phyloP scores from a whole-genome alignment of 2,329 filamentous ascomycete species.

The Paramyrothecium sp. region DNA sequence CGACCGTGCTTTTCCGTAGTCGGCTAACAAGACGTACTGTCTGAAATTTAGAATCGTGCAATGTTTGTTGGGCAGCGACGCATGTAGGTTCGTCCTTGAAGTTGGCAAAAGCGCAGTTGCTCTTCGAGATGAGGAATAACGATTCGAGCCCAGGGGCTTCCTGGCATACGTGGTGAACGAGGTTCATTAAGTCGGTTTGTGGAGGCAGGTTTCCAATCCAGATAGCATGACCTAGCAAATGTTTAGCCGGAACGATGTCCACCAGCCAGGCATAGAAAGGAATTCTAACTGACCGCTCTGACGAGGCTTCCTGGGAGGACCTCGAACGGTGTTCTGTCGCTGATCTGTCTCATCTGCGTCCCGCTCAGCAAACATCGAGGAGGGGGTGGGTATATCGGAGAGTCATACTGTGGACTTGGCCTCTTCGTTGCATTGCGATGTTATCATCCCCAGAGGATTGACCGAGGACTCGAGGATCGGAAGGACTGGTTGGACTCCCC shows the following conservation, averaged over 20 bases:
- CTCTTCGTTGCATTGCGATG: constrained; percentile 8
- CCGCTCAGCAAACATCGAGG: constrained; percentile 10
- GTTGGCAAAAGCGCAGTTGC: constrained; percentile 96
- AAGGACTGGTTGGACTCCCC: constrained; percentile 14
- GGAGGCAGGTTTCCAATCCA: constrained; percentile 96
- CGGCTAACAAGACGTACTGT: constrained; percentile 84
- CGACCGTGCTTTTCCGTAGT: constrained; percentile 59
- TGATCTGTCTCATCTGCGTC: constrained; percentile 14
- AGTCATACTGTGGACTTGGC: constrained; percentile 20
- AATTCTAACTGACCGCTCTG: constrained; percentile 54
- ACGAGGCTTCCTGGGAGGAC: constrained; percentile 41
- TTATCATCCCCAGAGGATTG: constrained; percentile 11
- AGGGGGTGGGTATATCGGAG: not conserved
- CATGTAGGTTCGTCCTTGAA: constrained; percentile 81
- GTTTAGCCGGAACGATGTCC: not conserved
- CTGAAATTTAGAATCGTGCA: constrained; percentile 89
- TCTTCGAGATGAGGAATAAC: constrained; percentile 92
- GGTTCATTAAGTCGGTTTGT: constrained; percentile 73
- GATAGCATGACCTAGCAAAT: constrained; percentile 70
- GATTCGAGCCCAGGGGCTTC: constrained; percentile 80
- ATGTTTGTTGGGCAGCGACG: constrained; percentile 71
- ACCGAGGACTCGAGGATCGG: constrained; percentile 20
- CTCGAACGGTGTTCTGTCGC: constrained; percentile 25
- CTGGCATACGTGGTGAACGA: constrained; percentile 89
- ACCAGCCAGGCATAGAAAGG: not conserved